phyloP scores from a whole-genome alignment of 75 land plant genomes.

The Pinus tabuliformis region DNA sequence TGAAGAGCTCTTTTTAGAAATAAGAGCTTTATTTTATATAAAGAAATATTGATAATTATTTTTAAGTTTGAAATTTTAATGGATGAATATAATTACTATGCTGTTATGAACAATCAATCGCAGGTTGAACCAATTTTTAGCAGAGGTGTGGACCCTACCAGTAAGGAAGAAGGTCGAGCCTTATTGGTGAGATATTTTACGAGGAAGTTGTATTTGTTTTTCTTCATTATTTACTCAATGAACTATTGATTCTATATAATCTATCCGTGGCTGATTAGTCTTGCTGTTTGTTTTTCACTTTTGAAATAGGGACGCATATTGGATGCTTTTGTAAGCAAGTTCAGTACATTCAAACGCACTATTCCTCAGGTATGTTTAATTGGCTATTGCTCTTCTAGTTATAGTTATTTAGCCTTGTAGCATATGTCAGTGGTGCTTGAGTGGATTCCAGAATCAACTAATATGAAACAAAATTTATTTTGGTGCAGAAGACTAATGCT shows the following conservation, averaged over 20 bases:
- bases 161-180: constrained; percentile 92
- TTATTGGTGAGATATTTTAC: constrained; percentile 56
- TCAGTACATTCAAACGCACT: constrained; percentile 85
- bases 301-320: constrained; percentile 80
- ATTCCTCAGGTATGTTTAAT: constrained; percentile 78
- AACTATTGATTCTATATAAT: constrained; percentile 1
- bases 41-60: not conserved
- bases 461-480: too few relatives aligned
- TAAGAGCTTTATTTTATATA: not conserved
- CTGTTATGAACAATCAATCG: not conserved
- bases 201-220: not conserved
- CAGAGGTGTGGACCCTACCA: constrained; percentile 70
- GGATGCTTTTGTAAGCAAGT: constrained; percentile 99
- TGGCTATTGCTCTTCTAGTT: not conserved
- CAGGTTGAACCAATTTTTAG: constrained; percentile 98
- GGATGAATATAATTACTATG: not conserved
- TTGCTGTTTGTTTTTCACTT: constrained; percentile 1
- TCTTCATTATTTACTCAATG: not conserved
- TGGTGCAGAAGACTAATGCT: not conserved
- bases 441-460: too few relatives aligned
- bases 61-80: not conserved
- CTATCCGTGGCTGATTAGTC: not conserved
- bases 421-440: too few relatives aligned
- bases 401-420: too few relatives aligned
- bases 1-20: constrained; percentile 5